Evolutionary conservation across 1,284 basidiomycete species (phyloP), one percentile per base, ranked within the genome.

Genomic region (Veloboletus limbatus): DNA sequence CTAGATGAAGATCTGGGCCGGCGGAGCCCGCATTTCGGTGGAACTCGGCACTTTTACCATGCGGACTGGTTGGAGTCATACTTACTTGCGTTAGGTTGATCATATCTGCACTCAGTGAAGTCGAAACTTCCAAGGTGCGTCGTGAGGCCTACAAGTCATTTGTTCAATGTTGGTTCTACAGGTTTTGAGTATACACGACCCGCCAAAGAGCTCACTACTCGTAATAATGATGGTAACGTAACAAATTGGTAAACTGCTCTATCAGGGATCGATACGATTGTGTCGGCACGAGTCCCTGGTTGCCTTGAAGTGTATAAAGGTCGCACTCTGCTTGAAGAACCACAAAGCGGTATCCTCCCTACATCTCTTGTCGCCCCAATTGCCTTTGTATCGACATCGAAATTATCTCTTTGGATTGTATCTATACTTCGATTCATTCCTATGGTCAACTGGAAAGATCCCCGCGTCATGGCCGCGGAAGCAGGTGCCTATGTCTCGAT

Each of bases 401-500:
- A 47, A 26, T 16, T 30, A 17, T 16, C 36, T 44, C 26, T 45
- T 48, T 45, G 22, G 37, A 11, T 30, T 40, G 31, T 54, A 53
- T 53, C 45, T 28, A n/a, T 28, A 25, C 41, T 51, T 58, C 35
- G 7, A 26, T 59, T 52, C 41, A 36, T 51, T 40, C 33, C 40
- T 31, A 83, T 83, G 82, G 74, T 78, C 39, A 59, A 78, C 59
- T 85, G 83, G 83, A 72, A 69, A 35, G 67, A 73, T 53, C 68
- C 75, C 26, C 51, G 60, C 18, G 75, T 78, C 60, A 67, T 81
- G 31, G 58, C 62, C 17, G 69, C 65, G 48, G 77, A 82, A 54
- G 68, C 67, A 33, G 65, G 82, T 79, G 42, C 31, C 70, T 66
- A 31, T 37, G 43, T 26, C 6, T 10, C 8, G 42, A 22, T 31